phyloP scores from a whole-genome alignment of 768 basidiomycete species.

The Rubroboletus pulcherrimus region DNA sequence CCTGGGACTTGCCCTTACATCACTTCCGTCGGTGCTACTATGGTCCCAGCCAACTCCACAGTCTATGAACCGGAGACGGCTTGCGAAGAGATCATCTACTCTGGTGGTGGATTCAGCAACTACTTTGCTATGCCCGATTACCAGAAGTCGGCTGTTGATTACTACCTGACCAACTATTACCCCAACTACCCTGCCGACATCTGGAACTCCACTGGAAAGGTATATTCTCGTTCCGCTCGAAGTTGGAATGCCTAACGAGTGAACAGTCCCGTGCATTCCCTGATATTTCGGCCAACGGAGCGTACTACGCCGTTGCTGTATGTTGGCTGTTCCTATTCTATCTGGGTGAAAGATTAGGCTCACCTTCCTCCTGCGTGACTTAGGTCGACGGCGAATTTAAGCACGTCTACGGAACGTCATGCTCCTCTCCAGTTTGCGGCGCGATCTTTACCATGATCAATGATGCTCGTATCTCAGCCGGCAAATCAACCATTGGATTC shows the following conservation, averaged over 20 bases:
- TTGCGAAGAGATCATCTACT: constrained; percentile 27
- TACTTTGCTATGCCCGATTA: constrained; percentile 41
- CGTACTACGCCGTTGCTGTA: constrained; percentile 26
- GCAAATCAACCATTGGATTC: constrained; percentile 35
- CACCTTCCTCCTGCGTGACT: not conserved
- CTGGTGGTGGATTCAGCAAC: constrained; percentile 32
- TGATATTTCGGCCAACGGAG: constrained; percentile 37
- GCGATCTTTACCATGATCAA: constrained; percentile 36
- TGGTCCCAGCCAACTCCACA: constrained; percentile 34
- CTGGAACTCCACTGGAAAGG: constrained; percentile 28
- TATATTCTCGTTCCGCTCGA: constrained; percentile 13
- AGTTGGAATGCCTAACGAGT: constrained; percentile 30
- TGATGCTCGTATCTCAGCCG: constrained; percentile 32
- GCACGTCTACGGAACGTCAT: constrained; percentile 32
- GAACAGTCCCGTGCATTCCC: constrained; percentile 35
- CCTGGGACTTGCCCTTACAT: constrained; percentile 44
- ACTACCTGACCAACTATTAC: constrained; percentile 30
- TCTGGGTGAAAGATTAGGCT: not conserved
- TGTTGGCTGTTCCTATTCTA: not conserved
- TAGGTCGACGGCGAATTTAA: constrained; percentile 37
- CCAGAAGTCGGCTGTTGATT: constrained; percentile 32
- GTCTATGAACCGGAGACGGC: constrained; percentile 28
- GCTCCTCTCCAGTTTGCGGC: constrained; percentile 30
- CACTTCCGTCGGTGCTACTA: constrained; percentile 47
- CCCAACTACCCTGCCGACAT: constrained; percentile 21